These are phyloP conservation scores for Fagopyrum homotropicum DNA, from an alignment of 148 eudicot species.

Conservation along the genomic window DNA sequence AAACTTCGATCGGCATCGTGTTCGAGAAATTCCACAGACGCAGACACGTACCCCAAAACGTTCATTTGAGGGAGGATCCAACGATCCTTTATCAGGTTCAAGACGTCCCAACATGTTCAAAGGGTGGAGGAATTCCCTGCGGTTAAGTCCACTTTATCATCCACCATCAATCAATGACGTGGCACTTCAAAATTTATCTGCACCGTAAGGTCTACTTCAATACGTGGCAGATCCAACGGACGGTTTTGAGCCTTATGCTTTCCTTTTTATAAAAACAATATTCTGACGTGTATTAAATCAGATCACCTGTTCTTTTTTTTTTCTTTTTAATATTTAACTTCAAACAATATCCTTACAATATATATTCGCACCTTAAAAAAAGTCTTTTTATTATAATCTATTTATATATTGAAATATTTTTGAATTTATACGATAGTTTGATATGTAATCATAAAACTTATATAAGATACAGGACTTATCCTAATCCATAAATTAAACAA, in stretches of 20 bases:
- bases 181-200: neutral
- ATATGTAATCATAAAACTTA: too few relatives aligned
- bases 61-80: neutral
- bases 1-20: neutral
- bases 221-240: neutral
- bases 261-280: neutral
- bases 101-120: neutral
- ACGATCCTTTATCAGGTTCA: neutral
- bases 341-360: too few relatives aligned
- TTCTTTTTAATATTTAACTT: too few relatives aligned
- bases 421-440: too few relatives aligned
- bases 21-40: neutral
- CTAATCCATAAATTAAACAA: too few relatives aligned
- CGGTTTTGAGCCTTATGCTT: neutral
- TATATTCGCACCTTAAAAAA: too few relatives aligned
- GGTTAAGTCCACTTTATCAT: neutral
- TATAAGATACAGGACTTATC: too few relatives aligned
- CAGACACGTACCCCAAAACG: neutral
- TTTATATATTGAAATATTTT: too few relatives aligned
- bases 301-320: neutral
- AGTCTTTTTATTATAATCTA: too few relatives aligned
- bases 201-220: neutral
- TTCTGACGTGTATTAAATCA: neutral
- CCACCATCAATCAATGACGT: neutral
- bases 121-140: neutral